These are phyloP conservation scores for Leptographium flavum DNA, from an alignment of 2,329 filamentous ascomycete genomes.

Conservation along the genomic window DNA sequence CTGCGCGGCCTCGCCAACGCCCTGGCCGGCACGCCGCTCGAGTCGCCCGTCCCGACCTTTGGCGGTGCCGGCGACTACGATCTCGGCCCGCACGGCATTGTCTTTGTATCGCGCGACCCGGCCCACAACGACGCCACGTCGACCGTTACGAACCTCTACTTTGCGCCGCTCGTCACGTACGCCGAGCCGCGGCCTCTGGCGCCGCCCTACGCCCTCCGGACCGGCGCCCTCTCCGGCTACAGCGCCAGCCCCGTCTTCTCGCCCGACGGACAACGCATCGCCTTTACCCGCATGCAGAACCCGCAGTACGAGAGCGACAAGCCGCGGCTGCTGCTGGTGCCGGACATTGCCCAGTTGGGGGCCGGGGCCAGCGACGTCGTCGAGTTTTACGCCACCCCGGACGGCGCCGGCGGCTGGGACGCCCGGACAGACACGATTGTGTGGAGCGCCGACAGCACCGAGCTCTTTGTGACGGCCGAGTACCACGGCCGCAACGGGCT, in stretches of 20 bases:
- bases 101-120: conserved; percentile 65
- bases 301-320: conserved; percentile 73
- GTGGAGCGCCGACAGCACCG: conserved; percentile 44
- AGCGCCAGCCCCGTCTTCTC: conserved; percentile 58
- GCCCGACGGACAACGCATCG: conserved; percentile 53
- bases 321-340: conserved; percentile 49
- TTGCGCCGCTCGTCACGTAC: conserved; percentile 55
- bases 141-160: conserved; percentile 74
- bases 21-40: conserved; percentile 42
- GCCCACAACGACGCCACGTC: conserved; percentile 55
- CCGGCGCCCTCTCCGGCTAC: conserved; percentile 48
- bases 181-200: conserved; percentile 29
- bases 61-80: conserved; percentile 74
- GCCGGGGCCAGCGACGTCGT: conserved; percentile 27
- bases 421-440: conserved; percentile 37
- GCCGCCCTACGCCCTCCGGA: conserved; percentile 18
- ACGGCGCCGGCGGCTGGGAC: conserved; percentile 52
- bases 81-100: conserved; percentile 48
- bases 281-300: conserved; percentile 65
- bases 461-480: conserved; percentile 62
- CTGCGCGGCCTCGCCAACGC: conserved; percentile 46
- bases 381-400: conserved; percentile 46
- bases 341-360: conserved; percentile 41
- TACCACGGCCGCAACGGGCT: conserved; percentile 48
- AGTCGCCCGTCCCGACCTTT: conserved; percentile 61